These are phyloP conservation scores for Penicillium goetzii DNA, from an alignment of 495 filamentous ascomycete species.

Conservation along the genomic window DNA sequence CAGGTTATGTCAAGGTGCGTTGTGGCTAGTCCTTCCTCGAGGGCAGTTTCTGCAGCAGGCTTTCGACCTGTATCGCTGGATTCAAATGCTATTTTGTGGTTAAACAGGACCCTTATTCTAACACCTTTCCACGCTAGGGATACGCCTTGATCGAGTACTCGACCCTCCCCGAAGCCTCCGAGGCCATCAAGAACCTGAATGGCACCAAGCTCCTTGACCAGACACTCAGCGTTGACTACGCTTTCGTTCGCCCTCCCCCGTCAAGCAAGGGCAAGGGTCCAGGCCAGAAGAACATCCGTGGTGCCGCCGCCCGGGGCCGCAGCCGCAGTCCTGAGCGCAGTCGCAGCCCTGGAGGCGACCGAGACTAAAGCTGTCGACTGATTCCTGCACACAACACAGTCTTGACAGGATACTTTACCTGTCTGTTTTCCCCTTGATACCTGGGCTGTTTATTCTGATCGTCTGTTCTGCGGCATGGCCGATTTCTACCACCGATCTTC, in stretches of 20 bases:
- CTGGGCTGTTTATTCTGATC: constrained; percentile 19
- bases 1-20: constrained; percentile 94
- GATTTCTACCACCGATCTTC: constrained; percentile 6
- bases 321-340: constrained; percentile 61
- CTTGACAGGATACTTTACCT: constrained; percentile 5
- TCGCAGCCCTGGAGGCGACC: constrained; percentile 57
- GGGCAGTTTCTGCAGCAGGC: neutral
- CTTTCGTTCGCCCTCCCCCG: constrained; percentile 93
- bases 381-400: constrained; percentile 6
- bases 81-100: neutral
- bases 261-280: constrained; percentile 61
- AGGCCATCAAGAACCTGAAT: constrained; percentile 84
- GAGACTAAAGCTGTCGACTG: constrained; percentile 33
- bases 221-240: constrained; percentile 90
- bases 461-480: constrained; percentile 11
- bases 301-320: constrained; percentile 54
- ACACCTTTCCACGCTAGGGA: constrained; percentile 57
- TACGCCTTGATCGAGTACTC: constrained; percentile 94
- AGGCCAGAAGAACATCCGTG: constrained; percentile 51
- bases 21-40: neutral
- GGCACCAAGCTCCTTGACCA: constrained; percentile 86
- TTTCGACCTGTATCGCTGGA: neutral
- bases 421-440: constrained; percentile 19
- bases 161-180: constrained; percentile 81
- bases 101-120: neutral